Evolutionary conservation across 257 asterid genomes (phyloP).

Genomic region (Jacaranda copaia): DNA sequence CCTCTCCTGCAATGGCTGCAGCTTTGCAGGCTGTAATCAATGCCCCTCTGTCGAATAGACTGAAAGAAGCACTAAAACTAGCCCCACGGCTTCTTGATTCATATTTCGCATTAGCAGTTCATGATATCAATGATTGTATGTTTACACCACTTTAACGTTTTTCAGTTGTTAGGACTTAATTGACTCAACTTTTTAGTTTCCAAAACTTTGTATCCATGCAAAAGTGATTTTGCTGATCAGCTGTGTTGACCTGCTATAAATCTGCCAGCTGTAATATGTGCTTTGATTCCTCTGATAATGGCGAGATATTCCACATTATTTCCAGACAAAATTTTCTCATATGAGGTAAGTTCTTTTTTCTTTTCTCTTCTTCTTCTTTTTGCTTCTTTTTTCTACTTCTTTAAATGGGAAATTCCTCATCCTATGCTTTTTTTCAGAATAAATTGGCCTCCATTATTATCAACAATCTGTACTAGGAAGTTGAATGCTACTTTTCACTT

Average conservation of each 20-base stretch:
- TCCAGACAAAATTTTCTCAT: slow-evolving; percentile 75
- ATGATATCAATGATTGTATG: slow-evolving; percentile 78
- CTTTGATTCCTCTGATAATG: slow-evolving; percentile 85
- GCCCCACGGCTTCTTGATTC: slow-evolving; percentile 83
- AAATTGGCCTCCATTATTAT: background rate
- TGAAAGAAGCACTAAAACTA: slow-evolving; percentile 76
- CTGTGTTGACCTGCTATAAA: slow-evolving; percentile 36
- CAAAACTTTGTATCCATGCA: slow-evolving; percentile 17
- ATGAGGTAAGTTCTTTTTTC: slow-evolving; percentile 63
- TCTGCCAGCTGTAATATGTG: slow-evolving; percentile 81
- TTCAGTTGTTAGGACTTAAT: slow-evolving; percentile 12
- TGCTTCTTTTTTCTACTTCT: background rate
- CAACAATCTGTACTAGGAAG: slow-evolving; percentile 14
- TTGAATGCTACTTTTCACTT: background rate
- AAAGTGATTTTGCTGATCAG: slow-evolving; percentile 27
- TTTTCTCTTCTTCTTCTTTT: background rate
- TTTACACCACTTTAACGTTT: slow-evolving; percentile 24
- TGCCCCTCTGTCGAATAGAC: slow-evolving; percentile 74
- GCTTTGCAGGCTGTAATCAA: slow-evolving; percentile 71
- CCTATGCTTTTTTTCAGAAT: background rate
- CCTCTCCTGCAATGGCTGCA: slow-evolving; percentile 89
- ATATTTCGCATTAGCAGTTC: slow-evolving; percentile 71
- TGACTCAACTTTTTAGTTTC: slow-evolving; percentile 5
- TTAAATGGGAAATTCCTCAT: background rate
- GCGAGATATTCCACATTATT: slow-evolving; percentile 80